phyloP scores from a whole-genome alignment of 768 basidiomycete species.

The Leccinum truebloodii region DNA sequence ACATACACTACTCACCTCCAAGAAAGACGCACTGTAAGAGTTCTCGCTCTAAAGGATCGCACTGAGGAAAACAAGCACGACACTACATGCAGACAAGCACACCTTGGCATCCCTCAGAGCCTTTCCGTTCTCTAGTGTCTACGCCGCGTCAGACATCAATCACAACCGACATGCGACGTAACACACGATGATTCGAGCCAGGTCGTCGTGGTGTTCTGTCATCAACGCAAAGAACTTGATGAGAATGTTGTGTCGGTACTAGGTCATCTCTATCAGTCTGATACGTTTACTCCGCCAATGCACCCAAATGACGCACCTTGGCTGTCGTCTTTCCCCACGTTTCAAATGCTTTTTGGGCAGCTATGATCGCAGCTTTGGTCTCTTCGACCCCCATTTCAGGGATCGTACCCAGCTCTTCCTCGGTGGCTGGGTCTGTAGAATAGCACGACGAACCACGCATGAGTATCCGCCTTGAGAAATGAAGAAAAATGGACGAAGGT shows the following conservation, averaged over 20 bases:
- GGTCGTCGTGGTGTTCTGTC: slow-evolving; percentile 83
- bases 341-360: slow-evolving; percentile 78
- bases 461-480: neutral
- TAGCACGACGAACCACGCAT: neutral
- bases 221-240: slow-evolving; percentile 77
- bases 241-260: slow-evolving; percentile 84
- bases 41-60: slow-evolving; percentile 64
- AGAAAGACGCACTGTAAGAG: slow-evolving; percentile 79
- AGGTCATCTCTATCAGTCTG: neutral
- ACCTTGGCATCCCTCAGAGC: slow-evolving; percentile 82
- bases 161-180: neutral
- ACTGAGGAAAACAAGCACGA: neutral
- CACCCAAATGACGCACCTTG: slow-evolving; percentile 50
- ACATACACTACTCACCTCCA: slow-evolving; percentile 57
- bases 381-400: slow-evolving; percentile 90
- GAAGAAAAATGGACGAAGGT: neutral
- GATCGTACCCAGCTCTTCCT: slow-evolving; percentile 77
- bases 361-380: slow-evolving; percentile 80
- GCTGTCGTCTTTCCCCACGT: slow-evolving; percentile 87
- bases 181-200: slow-evolving; percentile 82
- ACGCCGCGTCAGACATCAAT: slow-evolving; percentile 15
- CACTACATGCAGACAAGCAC: neutral
- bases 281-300: neutral
- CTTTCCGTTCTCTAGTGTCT: slow-evolving; percentile 98
- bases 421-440: slow-evolving; percentile 80